These are phyloP conservation scores for Diaporthe batatas DNA, from an alignment of 2,329 filamentous ascomycete genomes.

Conservation along the genomic window DNA sequence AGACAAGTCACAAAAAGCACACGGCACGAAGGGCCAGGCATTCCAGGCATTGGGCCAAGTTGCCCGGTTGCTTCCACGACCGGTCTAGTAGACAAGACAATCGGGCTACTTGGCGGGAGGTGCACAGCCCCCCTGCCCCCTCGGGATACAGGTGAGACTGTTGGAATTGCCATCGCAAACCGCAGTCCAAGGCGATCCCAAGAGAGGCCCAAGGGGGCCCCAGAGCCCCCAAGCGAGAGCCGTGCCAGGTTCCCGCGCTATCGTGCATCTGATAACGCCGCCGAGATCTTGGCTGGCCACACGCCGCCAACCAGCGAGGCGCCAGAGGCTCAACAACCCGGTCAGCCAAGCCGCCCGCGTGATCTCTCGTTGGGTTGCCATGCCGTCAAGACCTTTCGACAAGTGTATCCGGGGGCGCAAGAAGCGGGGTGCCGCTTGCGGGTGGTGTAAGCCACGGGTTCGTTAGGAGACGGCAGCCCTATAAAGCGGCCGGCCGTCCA, in stretches of 20 bases:
- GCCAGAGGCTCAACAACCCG: slow-evolving; percentile 27
- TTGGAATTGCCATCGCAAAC: slow-evolving; percentile 11
- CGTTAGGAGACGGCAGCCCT: slow-evolving; percentile 1
- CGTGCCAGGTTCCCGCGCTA: slow-evolving; percentile 32
- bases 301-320: slow-evolving; percentile 27
- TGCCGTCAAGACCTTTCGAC: slow-evolving; percentile 14
- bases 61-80: neutral
- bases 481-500: slow-evolving; percentile 29
- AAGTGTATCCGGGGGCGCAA: neutral
- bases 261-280: slow-evolving; percentile 35
- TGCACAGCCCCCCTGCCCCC: slow-evolving; percentile 33
- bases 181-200: slow-evolving; percentile 10
- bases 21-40: slow-evolving; percentile 3
- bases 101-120: slow-evolving; percentile 15
- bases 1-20: neutral
- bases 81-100: slow-evolving; percentile 25
- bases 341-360: slow-evolving; percentile 23
- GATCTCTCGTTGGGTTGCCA: slow-evolving; percentile 33
- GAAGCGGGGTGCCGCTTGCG: slow-evolving; percentile 26
- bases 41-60: neutral
- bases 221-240: slow-evolving; percentile 16
- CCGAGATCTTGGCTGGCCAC: slow-evolving; percentile 28
- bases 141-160: neutral
- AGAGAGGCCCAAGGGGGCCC: slow-evolving; percentile 17
- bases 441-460: neutral